Evolutionary conservation across 2,329 filamentous ascomycete genomes (phyloP), one percentile per base, ranked within the genome.

Genomic region (Beauveria caledonica): DNA sequence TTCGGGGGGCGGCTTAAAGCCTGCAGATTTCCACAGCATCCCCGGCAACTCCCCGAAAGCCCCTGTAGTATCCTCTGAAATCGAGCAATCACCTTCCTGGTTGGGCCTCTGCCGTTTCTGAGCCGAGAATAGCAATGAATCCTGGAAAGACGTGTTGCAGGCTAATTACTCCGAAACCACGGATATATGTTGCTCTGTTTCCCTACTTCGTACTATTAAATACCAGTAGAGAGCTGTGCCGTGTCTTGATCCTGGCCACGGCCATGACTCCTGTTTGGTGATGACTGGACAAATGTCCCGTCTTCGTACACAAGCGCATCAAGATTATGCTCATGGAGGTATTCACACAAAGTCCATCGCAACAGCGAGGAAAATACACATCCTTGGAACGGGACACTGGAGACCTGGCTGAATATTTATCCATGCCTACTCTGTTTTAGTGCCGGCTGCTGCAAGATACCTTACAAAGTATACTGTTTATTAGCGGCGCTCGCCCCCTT

Each of bases 61-160:
- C 25, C 15, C 17, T 10, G 48, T 9, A 49, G 29, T 29, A 25
- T 17, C 23, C 46, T 29, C 23, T 29, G n/a, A 33, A 51, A n/a
- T 51, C 49, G 15, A 29, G 29, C 13, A 23, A 39, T 10, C 27
- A 57, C 54, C 54, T 56, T 56, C 53, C 53, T 5, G 3, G 54
- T 57, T 46, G 19, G 54, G 54, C 54, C n/a, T 57, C 39, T 25
- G 39, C 39, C 52, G 39, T 44, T 27, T 15, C 27, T 17, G 27
- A 45, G 42, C 54, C 40, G 44, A 48, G 54, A 56, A 56, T 46
- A 56, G 53, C 23, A 56, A 21, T 27, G 17, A 56, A 46, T 23
- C 40, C 40, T 19, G 6, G 40, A 13, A 44, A 13, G 19, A 23
- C n/a, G 21, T 39, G 29, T 15, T 6, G 36, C 50, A 21, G 21